phyloP scores from a whole-genome alignment of 129 eudicot species.

The Logfia minima region DNA sequence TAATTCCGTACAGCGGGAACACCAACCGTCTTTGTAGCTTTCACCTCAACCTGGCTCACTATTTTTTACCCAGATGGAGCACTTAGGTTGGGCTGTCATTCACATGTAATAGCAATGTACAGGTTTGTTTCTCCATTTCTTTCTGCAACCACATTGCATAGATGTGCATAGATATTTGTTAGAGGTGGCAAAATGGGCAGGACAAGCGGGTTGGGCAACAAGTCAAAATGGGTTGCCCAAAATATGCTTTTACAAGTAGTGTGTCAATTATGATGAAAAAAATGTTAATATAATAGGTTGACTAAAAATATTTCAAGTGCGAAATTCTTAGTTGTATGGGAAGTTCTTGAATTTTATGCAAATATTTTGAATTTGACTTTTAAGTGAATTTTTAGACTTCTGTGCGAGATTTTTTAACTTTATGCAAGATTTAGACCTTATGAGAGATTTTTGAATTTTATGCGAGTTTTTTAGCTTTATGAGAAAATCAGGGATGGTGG shows the following conservation, averaged over 20 bases:
- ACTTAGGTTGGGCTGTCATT: slow-evolving; percentile 38
- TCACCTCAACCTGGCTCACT: slow-evolving; percentile 32
- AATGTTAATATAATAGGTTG: too few species aligned
- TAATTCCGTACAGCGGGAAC: slow-evolving; percentile 41
- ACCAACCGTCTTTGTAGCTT: slow-evolving; percentile 41
- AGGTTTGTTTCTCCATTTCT: slow-evolving; percentile 47
- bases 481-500: neutral
- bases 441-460: too few species aligned
- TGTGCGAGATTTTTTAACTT: neutral
- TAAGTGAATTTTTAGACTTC: too few species aligned
- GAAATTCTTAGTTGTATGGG: too few species aligned
- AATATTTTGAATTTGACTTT: too few species aligned
- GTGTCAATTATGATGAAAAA: too few species aligned
- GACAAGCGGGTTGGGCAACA: neutral
- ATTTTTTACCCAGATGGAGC: slow-evolving; percentile 41
- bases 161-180: neutral
- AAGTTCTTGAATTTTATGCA: too few species aligned
- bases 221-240: neutral
- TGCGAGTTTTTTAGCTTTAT: neutral
- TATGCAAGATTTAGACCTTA: too few species aligned
- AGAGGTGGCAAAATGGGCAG: slow-evolving; percentile 8
- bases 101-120: slow-evolving; percentile 50
- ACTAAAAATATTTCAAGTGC: too few species aligned
- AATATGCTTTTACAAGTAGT: too few species aligned
- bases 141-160: slow-evolving; percentile 11